Percentiles rank a stretch among this genome's conserved stretches.
Evolutionary conservation across 2,329 filamentous ascomycete species (phyloP).

Genomic region (Capronia epimyces): DNA sequence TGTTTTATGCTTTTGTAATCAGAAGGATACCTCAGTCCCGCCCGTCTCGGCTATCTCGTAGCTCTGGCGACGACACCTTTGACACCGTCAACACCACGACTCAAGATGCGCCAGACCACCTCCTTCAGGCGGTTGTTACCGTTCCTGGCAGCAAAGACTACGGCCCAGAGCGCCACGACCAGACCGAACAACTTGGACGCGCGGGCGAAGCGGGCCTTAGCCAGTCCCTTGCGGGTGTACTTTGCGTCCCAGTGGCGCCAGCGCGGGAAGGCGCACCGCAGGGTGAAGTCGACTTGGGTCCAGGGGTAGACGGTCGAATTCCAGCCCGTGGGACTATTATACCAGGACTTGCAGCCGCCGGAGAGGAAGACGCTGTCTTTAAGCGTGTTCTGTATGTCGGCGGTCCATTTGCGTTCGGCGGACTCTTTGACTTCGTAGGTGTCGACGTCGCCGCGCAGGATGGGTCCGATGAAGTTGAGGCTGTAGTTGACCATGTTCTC

Average conservation of each 20-base stretch:
- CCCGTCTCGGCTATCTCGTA: too few species aligned
- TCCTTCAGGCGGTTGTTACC: constrained; percentile 7
- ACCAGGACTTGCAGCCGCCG: constrained; percentile 48
- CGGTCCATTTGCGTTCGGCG: constrained; percentile 45
- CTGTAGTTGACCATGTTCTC: constrained; percentile 58
- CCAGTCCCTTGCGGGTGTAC: constrained; percentile 46
- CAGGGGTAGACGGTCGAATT: constrained; percentile 47
- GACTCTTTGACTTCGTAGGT: constrained; percentile 45
- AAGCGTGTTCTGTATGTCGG: constrained; percentile 44
- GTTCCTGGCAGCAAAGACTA: constrained; percentile 10
- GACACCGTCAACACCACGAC: constrained; percentile 2
- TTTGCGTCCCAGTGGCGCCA: constrained; percentile 52
- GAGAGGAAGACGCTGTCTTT: constrained; percentile 46
- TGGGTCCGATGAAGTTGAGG: constrained; percentile 53
- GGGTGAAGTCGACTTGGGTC: constrained; percentile 49
- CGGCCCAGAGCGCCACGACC: constrained; percentile 7
- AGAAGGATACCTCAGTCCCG: too few species aligned
- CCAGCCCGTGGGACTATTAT: constrained; percentile 45
- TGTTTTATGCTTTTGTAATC: too few species aligned
- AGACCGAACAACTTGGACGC: constrained; percentile 24
- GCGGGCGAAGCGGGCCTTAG: constrained; percentile 30
- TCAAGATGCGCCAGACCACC: constrained; percentile 2
- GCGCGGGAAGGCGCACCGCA: constrained; percentile 48
- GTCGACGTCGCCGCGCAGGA: constrained; percentile 44
- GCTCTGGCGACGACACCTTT: background rate